phyloP scores from a whole-genome alignment of 768 basidiomycete species.

The Grammothele lineata region DNA sequence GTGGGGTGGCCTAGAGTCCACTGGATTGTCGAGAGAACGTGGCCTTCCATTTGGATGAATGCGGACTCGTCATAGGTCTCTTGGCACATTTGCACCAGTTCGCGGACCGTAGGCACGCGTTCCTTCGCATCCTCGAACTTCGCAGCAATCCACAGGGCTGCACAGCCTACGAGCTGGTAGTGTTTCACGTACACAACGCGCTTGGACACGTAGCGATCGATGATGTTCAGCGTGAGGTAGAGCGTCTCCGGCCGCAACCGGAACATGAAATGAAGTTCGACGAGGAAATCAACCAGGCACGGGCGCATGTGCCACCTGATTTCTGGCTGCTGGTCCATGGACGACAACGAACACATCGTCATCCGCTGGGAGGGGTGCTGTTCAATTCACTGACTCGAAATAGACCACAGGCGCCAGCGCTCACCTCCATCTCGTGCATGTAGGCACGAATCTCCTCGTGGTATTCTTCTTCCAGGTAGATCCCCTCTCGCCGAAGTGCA shows the following conservation, averaged over 20 bases:
- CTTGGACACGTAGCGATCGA: conserved; percentile 98
- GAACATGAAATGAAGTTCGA: conserved; percentile 98
- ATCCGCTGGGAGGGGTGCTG: conserved; percentile 49
- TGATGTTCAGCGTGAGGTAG: conserved; percentile 97
- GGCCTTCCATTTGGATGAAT: conserved; percentile 99
- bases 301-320: conserved; percentile 99
- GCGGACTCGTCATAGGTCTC: conserved; percentile 96
- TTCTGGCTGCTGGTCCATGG: conserved; percentile 99
- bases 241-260: conserved; percentile 97
- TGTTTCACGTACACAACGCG: conserved; percentile 99
- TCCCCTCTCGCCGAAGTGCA: conserved; percentile 66
- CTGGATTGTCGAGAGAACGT: conserved; percentile 92
- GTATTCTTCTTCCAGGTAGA: conserved; percentile 92
- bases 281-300: conserved; percentile 96
- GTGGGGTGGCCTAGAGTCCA: conserved; percentile 98
- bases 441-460: conserved; percentile 87
- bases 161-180: conserved; percentile 98
- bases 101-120: conserved; percentile 92
- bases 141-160: conserved; percentile 97
- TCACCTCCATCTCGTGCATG: conserved; percentile 99
- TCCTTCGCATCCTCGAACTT: conserved; percentile 99
- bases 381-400: neutral
- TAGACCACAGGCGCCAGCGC: conserved; percentile 28
- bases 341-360: conserved; percentile 89
- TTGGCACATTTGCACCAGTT: conserved; percentile 92